phyloP scores from a whole-genome alignment of 1,284 basidiomycete genomes.

The Porodaedalea pini region DNA sequence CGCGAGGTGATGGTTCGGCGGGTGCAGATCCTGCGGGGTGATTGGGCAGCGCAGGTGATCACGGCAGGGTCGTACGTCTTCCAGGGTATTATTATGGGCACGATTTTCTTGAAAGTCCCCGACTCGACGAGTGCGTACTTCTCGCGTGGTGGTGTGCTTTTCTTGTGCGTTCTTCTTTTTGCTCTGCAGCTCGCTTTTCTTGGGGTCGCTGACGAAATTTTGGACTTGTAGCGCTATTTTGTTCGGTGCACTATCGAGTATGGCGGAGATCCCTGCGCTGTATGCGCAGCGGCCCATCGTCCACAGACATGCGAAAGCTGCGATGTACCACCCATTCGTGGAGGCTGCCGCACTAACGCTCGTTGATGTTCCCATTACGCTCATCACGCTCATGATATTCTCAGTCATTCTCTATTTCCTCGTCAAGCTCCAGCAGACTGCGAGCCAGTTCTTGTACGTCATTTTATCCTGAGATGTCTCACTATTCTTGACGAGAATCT shows the following conservation, averaged over 20 bases:
- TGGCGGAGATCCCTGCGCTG: constrained; percentile 72
- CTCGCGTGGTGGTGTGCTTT: constrained; percentile 75
- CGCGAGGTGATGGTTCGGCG: constrained; percentile 34
- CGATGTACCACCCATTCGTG: constrained; percentile 64
- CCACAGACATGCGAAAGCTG: constrained; percentile 52
- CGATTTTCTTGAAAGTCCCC: constrained; percentile 66
- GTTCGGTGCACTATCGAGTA: constrained; percentile 50
- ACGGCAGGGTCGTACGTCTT: constrained; percentile 44
- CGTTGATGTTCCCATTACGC: constrained; percentile 66
- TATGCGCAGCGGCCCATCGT: constrained; percentile 74
- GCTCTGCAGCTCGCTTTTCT: neutral
- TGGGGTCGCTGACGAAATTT: neutral
- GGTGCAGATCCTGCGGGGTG: constrained; percentile 36
- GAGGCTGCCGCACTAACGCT: constrained; percentile 67
- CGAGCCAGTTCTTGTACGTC: constrained; percentile 57
- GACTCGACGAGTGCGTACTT: constrained; percentile 67
- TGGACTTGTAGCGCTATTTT: constrained; percentile 42
- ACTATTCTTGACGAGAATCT: neutral
- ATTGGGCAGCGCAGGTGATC: constrained; percentile 38
- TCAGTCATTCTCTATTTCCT: constrained; percentile 63
- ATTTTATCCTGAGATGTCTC: neutral
- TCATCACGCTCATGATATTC: constrained; percentile 49
- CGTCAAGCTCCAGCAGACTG: constrained; percentile 50
- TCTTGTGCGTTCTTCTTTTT: constrained; percentile 47
- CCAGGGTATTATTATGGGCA: constrained; percentile 74